These are phyloP conservation scores for Candida morakotiae DNA, from an alignment of 805 yeast genomes.

Conservation along the genomic window DNA sequence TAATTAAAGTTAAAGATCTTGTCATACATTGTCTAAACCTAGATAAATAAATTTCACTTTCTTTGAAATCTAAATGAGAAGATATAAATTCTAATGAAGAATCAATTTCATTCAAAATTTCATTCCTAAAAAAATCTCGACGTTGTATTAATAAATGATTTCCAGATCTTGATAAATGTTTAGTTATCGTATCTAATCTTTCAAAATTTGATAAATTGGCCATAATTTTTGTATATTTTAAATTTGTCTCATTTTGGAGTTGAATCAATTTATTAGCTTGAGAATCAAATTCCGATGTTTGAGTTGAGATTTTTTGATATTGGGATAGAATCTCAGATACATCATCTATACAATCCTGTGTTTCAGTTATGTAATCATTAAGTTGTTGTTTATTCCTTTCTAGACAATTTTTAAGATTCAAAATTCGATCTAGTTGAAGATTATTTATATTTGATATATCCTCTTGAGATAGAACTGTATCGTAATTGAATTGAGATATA, in stretches of 20 bases:
- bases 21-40: slow-evolving; percentile 82
- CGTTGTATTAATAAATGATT: slow-evolving; percentile 56
- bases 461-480: slow-evolving; percentile 34
- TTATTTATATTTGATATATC: slow-evolving; percentile 40
- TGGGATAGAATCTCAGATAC: slow-evolving; percentile 47
- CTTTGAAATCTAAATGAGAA: slow-evolving; percentile 48
- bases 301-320: slow-evolving; percentile 55
- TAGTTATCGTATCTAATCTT: slow-evolving; percentile 64
- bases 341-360: slow-evolving; percentile 40
- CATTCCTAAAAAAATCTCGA: slow-evolving; percentile 40
- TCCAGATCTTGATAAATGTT: slow-evolving; percentile 61
- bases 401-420: slow-evolving; percentile 35
- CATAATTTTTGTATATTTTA: slow-evolving; percentile 43
- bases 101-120: slow-evolving; percentile 55
- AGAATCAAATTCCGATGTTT: slow-evolving; percentile 61
- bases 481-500: slow-evolving; percentile 37
- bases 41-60: slow-evolving; percentile 61
- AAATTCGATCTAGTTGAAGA: slow-evolving; percentile 26
- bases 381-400: slow-evolving; percentile 19
- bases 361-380: slow-evolving; percentile 37
- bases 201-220: slow-evolving; percentile 59
- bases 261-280: slow-evolving; percentile 49
- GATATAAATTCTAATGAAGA: slow-evolving; percentile 53
- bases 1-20: slow-evolving; percentile 69
- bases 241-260: slow-evolving; percentile 40